Conservation (phyloP, 1,139 yeast genomes). For the Hyphopichia wangnamkhiaoensis region DNA sequence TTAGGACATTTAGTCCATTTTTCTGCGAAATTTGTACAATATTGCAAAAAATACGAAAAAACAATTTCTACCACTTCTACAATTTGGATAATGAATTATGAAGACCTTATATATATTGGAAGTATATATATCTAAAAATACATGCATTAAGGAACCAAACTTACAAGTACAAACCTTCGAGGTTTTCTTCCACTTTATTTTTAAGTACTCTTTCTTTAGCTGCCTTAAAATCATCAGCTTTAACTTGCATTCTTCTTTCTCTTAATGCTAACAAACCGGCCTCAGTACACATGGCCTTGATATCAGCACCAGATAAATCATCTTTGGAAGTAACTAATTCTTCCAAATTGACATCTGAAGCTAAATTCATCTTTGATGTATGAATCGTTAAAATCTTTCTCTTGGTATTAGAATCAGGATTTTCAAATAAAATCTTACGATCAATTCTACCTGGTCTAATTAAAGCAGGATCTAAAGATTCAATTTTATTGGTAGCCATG, state of each 20-base stretch:
- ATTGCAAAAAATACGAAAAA: neutral
- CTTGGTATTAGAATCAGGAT: slow-evolving; percentile 91
- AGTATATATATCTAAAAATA: slow-evolving; percentile 2
- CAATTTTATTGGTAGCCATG: slow-evolving; percentile 98
- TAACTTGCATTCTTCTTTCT: slow-evolving; percentile 98
- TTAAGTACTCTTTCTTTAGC: slow-evolving; percentile 97
- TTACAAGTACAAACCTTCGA: slow-evolving; percentile 89
- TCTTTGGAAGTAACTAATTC: slow-evolving; percentile 90
- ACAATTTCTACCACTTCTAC: neutral
- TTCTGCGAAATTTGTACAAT: neutral
- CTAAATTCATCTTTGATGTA: slow-evolving; percentile 90
- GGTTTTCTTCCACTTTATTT: slow-evolving; percentile 95
- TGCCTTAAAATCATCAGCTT: slow-evolving; percentile 88
- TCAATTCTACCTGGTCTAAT: slow-evolving; percentile 99
- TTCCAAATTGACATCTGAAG: slow-evolving; percentile 85
- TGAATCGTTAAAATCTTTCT: slow-evolving; percentile 92
- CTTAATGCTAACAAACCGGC: slow-evolving; percentile 95
- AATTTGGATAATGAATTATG: neutral
- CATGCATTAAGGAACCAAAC: slow-evolving; percentile 1
- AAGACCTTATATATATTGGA: neutral
- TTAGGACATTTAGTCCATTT: too few species aligned
- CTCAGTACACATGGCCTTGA: slow-evolving; percentile 97
- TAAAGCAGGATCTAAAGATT: slow-evolving; percentile 93
- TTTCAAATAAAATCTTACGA: slow-evolving; percentile 93
- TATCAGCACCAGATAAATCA: slow-evolving; percentile 96